Percentiles rank a stretch among this genome's conserved stretches.
Evolutionary conservation across 2,329 filamentous ascomycete species (phyloP).

Genomic region (Rosellinia necatrix): DNA sequence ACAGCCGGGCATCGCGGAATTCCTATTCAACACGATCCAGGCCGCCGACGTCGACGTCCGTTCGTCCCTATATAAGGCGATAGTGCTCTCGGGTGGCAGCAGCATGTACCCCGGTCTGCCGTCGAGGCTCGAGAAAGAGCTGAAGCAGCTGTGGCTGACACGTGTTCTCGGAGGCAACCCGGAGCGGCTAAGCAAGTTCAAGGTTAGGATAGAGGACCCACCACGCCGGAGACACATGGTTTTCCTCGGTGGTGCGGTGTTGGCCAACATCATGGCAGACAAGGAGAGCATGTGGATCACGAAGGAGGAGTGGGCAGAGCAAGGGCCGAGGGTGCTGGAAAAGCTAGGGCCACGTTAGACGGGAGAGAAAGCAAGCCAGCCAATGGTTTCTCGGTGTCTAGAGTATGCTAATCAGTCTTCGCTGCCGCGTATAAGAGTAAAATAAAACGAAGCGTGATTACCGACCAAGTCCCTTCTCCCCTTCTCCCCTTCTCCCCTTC

Average conservation of each 20-base stretch:
- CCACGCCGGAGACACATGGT: slow-evolving; percentile 97
- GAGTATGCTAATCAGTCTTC: slow-evolving; percentile 1
- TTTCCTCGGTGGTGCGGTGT: slow-evolving; percentile 94
- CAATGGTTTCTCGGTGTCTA: not conserved
- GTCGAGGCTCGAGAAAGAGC: slow-evolving; percentile 93
- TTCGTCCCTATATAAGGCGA: slow-evolving; percentile 92
- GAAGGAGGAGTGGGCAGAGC: slow-evolving; percentile 95
- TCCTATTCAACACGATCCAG: slow-evolving; percentile 99
- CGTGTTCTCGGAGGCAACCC: slow-evolving; percentile 88
- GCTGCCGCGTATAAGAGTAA: not conserved
- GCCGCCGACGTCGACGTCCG: slow-evolving; percentile 93
- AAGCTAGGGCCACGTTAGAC: slow-evolving; percentile 89
- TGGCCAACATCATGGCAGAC: slow-evolving; percentile 98
- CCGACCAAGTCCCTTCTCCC: not conserved
- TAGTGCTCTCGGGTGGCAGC: slow-evolving; percentile 93
- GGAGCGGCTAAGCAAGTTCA: slow-evolving; percentile 96
- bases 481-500: too few species aligned
- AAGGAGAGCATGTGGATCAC: slow-evolving; percentile 99
- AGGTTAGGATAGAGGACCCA: slow-evolving; percentile 98
- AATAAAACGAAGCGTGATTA: slow-evolving; percentile 2
- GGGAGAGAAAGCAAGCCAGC: not conserved
- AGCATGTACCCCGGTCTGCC: slow-evolving; percentile 99
- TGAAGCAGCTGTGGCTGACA: slow-evolving; percentile 98
- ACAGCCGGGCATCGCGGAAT: slow-evolving; percentile 93
- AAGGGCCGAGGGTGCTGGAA: slow-evolving; percentile 81